Evolutionary conservation across 208 protist species (phyloP).

Genomic region (Balamuthia mandrillaris): DNA sequence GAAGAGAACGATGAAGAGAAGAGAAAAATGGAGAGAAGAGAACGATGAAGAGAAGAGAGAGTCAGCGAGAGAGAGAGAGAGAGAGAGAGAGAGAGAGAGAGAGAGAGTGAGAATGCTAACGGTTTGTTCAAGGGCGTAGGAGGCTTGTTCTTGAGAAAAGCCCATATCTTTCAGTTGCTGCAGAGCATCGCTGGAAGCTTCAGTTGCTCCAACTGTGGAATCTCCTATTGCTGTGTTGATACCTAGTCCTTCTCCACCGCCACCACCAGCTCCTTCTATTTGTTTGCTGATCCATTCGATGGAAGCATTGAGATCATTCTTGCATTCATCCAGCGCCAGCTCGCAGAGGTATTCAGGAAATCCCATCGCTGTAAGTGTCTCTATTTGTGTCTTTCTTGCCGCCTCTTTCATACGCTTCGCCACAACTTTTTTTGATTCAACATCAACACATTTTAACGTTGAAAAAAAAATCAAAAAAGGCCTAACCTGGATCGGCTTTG

Average conservation of each 20-base stretch:
- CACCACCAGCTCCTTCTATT: not conserved
- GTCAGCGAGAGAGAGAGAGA: too few relatives aligned
- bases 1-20: too few relatives aligned
- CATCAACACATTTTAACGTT: not conserved
- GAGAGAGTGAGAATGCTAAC: too few relatives aligned
- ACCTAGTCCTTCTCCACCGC: not conserved
- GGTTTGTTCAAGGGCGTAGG: not conserved
- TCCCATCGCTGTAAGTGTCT: not conserved
- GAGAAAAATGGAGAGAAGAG: too few relatives aligned
- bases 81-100: too few relatives aligned
- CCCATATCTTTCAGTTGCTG: slow-evolving; percentile 13
- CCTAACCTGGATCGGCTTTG: not conserved
- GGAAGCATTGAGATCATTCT: not conserved
- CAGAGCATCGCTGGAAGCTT: not conserved
- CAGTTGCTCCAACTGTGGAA: not conserved
- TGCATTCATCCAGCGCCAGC: not conserved
- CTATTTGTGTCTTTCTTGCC: not conserved
- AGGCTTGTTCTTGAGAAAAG: not conserved
- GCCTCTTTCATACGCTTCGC: not conserved
- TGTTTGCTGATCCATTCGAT: not conserved
- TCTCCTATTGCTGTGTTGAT: not conserved
- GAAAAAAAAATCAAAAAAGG: not conserved
- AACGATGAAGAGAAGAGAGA: too few relatives aligned
- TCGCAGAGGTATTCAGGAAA: not conserved
- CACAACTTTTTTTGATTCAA: not conserved